Evolutionary conservation across 139 green algal genomes (phyloP), one percentile per base, ranked within the genome.

Genomic region (Picochlorum sp.): DNA sequence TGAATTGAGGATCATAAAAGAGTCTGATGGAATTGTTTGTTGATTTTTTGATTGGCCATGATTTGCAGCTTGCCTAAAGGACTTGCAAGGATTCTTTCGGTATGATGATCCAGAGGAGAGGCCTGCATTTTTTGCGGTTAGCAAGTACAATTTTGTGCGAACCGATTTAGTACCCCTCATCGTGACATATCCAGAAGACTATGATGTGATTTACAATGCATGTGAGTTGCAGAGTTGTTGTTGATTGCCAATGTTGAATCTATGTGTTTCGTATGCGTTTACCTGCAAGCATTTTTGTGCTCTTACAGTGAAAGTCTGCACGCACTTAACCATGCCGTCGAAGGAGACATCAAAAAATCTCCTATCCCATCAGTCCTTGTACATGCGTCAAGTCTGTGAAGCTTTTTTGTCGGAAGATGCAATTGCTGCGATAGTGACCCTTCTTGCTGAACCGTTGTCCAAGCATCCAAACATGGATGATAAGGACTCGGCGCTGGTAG

Each of bases 81-180:
- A 96, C 59, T 59, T 97, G 50, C 84, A 94, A 73, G 69, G 88
- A 45, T 94, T 95, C 52, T 63, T 97, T 50, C 72, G 90, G 3
- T 59, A 80, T 1, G 90, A 97, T 65, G 79, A 96, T 55, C 70
- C 70, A 0, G 73, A 86, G 24, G 64, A 50, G 1, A 56, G 89
- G 0, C 67, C 83, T 13, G 83, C 79, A 2, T 95, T 97, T 54
- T 76, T 85, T 35, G 71, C 77, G n/a, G 75, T 96, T 2, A 64
- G 73, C 4, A 54, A 78, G 40, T 81, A 82, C 64, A 78, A 85
- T 62, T 73, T 87, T 29, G 72, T 75, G 0, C 54, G 57, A 5
- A 67, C 45, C 0, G 77, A 96, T 64, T 68, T 97, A 24, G 70
- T 96, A 7, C 90, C 90, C 0, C 75, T 97, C 22, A 72, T 97